These are phyloP conservation scores for Brachypodium distachyon DNA, from an alignment of 202 grass and related monocot genomes.

Conservation along the genomic window DNA sequence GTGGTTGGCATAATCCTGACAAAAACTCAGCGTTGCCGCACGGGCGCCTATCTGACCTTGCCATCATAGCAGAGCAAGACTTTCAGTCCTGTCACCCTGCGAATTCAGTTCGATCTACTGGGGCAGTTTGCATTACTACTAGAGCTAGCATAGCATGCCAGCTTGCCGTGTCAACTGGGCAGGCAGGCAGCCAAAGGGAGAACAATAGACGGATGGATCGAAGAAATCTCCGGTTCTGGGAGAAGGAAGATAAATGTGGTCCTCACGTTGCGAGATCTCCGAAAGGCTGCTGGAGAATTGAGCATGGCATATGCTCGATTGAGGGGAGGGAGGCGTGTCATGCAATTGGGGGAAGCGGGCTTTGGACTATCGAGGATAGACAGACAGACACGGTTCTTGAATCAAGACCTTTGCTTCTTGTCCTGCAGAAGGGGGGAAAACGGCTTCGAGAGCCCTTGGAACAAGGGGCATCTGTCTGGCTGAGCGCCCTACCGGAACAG, in stretches of 20 bases:
- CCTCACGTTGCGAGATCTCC: not conserved
- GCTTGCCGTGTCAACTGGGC: not conserved
- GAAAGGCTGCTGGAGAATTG: not conserved
- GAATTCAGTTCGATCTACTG: not conserved
- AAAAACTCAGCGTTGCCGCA: constrained; percentile 33
- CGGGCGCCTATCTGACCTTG: not conserved
- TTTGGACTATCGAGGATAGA: not conserved
- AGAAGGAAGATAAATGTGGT: not conserved
- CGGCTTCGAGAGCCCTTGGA: constrained; percentile 2
- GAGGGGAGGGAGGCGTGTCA: constrained; percentile 1
- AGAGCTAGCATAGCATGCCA: too few species aligned
- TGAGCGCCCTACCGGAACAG: not conserved
- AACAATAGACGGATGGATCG: not conserved
- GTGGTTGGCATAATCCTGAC: constrained; percentile 39
- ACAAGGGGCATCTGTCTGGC: constrained; percentile 18
- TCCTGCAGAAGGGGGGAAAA: not conserved
- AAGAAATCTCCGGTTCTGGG: not conserved
- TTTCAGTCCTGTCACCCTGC: not conserved
- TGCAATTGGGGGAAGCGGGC: not conserved
- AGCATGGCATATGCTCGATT: too few species aligned
- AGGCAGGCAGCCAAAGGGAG: not conserved
- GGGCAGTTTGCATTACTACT: too few species aligned
- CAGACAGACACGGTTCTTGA: constrained; percentile 16
- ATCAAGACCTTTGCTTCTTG: constrained; percentile 18
- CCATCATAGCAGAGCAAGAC: not conserved